Conservation (phyloP, 352 stramenopile species). For the Detonula confervacea region DNA sequence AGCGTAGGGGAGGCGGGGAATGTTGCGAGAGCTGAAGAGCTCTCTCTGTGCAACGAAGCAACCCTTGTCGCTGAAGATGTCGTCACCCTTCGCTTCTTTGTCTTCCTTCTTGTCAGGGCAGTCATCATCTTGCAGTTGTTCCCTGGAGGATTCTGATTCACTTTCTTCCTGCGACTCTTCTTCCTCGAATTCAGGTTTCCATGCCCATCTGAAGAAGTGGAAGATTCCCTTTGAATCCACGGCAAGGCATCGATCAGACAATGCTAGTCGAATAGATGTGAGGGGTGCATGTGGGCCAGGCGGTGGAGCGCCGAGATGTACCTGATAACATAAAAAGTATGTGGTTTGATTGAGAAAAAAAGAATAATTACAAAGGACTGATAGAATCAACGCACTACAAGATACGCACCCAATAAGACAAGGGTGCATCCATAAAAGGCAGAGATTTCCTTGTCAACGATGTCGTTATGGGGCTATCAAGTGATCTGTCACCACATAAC, state of each 20-base stretch:
- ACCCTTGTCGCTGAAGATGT: constrained; percentile 71
- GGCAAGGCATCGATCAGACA: constrained; percentile 79
- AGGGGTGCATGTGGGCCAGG: constrained; percentile 82
- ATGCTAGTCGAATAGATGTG: constrained; percentile 74
- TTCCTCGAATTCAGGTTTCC: constrained; percentile 70
- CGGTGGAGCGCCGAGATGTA: constrained; percentile 83
- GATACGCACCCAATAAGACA: constrained; percentile 66
- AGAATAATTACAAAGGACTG: not conserved
- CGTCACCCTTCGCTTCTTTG: too few relatives aligned
- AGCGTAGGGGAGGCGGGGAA: constrained; percentile 77
- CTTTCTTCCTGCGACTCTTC: constrained; percentile 60
- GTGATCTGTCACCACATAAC: constrained; percentile 1
- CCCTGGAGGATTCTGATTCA: constrained; percentile 34
- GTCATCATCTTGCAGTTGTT: constrained; percentile 60
- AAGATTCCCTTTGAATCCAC: constrained; percentile 83
- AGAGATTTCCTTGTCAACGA: constrained; percentile 12
- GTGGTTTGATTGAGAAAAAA: constrained; percentile 16
- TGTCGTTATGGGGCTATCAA: constrained; percentile 31
- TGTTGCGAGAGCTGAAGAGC: constrained; percentile 79
- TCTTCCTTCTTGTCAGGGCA: constrained; percentile 15
- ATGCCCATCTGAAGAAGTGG: constrained; percentile 86
- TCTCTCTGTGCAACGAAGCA: constrained; percentile 86
- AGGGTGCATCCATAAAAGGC: constrained; percentile 59
- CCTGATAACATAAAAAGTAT: constrained; percentile 31
- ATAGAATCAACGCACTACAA: not conserved